phyloP scores from a whole-genome alignment of 2,329 filamentous ascomycete species.

The Hymenoscyphus albidus region DNA sequence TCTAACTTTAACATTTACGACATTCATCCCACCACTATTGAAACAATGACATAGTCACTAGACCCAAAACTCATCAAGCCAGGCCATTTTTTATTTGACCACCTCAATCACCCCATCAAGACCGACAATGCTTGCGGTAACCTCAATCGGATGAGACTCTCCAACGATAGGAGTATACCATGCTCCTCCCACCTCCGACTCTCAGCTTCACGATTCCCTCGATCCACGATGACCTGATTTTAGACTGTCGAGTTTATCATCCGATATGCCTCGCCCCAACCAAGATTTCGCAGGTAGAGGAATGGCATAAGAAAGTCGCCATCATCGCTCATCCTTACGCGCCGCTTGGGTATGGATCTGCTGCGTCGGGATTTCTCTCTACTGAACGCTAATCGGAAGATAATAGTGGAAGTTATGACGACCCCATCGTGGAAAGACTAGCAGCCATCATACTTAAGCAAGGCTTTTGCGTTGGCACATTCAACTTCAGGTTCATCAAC shows the following conservation, averaged over 20 bases:
- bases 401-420: conserved; percentile 49
- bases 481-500: conserved; percentile 75
- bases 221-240: conserved; percentile 68
- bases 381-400: conserved; percentile 43
- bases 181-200: conserved; percentile 52
- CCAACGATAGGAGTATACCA: conserved; percentile 28
- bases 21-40: not conserved
- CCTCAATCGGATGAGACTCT: conserved; percentile 20
- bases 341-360: conserved; percentile 58
- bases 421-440: conserved; percentile 13
- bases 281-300: conserved; percentile 19
- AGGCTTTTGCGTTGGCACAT: conserved; percentile 77
- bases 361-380: not conserved
- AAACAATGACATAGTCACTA: not conserved
- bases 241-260: conserved; percentile 83
- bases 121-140: not conserved
- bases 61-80: not conserved
- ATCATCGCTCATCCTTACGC: conserved; percentile 90
- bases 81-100: not conserved
- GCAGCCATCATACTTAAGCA: conserved; percentile 49
- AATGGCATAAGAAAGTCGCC: conserved; percentile 46
- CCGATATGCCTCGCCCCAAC: conserved; percentile 44
- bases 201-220: conserved; percentile 78
- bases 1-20: not conserved
- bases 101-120: not conserved